These are phyloP conservation scores for Pelargonium myrrhifolium DNA, from an alignment of 441 rosid species.

Conservation along the genomic window DNA sequence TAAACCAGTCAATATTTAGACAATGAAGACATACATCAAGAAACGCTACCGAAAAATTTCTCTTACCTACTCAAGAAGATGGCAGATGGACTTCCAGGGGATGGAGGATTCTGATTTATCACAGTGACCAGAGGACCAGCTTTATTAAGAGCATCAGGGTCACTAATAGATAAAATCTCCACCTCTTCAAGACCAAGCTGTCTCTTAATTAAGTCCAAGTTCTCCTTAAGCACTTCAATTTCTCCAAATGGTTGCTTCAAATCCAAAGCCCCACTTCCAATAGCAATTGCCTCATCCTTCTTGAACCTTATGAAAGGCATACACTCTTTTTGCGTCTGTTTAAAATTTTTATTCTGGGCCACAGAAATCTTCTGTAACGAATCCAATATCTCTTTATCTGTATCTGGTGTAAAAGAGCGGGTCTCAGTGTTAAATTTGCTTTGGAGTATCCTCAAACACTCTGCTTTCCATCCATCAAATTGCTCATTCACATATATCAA, in stretches of 20 bases:
- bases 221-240: slow-evolving; percentile 65
- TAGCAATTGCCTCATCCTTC: slow-evolving; percentile 59
- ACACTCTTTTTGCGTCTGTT: slow-evolving; percentile 60
- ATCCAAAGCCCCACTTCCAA: slow-evolving; percentile 68
- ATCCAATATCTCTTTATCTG: slow-evolving; percentile 50
- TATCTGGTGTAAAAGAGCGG: slow-evolving; percentile 46
- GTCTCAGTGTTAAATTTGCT: slow-evolving; percentile 44
- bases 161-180: slow-evolving; percentile 41
- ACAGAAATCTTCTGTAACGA: slow-evolving; percentile 39
- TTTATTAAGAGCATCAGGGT: slow-evolving; percentile 35
- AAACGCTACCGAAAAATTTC: neutral
- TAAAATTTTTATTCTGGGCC: slow-evolving; percentile 53
- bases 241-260: slow-evolving; percentile 80
- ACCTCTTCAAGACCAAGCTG: slow-evolving; percentile 67
- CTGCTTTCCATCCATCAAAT: slow-evolving; percentile 79
- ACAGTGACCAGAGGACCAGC: slow-evolving; percentile 50
- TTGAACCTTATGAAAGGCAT: slow-evolving; percentile 90
- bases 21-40: neutral
- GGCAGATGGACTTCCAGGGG: slow-evolving; percentile 79
- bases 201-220: slow-evolving; percentile 66
- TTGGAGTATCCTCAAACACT: slow-evolving; percentile 62
- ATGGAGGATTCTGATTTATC: slow-evolving; percentile 59
- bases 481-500: slow-evolving; percentile 71
- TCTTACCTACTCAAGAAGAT: slow-evolving; percentile 52
- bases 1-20: neutral